Evolutionary conservation across 805 yeast species (phyloP).

Genomic region (Suhomyces sp.): DNA sequence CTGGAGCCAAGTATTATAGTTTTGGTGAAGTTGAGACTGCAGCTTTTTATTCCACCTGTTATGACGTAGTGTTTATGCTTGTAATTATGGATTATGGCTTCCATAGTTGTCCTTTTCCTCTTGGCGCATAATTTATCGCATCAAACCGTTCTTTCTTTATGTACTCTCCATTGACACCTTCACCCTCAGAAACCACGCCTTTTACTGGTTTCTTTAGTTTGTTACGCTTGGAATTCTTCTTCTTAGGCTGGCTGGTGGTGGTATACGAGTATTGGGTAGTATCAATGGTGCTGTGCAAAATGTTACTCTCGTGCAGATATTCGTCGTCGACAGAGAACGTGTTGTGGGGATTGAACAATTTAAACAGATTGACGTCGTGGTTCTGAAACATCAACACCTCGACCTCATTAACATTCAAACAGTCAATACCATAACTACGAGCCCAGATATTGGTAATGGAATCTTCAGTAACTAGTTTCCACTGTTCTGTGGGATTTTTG

Average conservation of each 20-base stretch:
- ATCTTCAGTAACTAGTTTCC: slow-evolving; percentile 67
- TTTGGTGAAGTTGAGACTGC: too few relatives aligned
- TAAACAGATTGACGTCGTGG: slow-evolving; percentile 31
- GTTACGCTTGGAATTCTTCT: slow-evolving; percentile 5
- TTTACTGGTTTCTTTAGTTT: slow-evolving; percentile 6
- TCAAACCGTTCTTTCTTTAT: slow-evolving; percentile 44
- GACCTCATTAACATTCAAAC: slow-evolving; percentile 51
- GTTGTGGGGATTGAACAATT: slow-evolving; percentile 25
- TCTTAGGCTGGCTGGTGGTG: background rate
- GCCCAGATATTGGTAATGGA: slow-evolving; percentile 52
- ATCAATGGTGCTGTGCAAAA: slow-evolving; percentile 33
- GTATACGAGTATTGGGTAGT: slow-evolving; percentile 27
- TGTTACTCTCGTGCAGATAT: slow-evolving; percentile 18
- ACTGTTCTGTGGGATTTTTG: slow-evolving; percentile 26
- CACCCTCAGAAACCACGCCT: slow-evolving; percentile 10
- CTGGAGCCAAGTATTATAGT: too few relatives aligned
- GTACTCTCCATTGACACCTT: slow-evolving; percentile 22
- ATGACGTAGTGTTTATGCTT: background rate
- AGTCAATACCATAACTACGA: slow-evolving; percentile 49
- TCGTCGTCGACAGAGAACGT: slow-evolving; percentile 22
- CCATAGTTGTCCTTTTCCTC: slow-evolving; percentile 63
- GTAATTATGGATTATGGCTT: slow-evolving; percentile 32
- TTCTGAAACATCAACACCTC: slow-evolving; percentile 40
- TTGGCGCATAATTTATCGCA: slow-evolving; percentile 53
- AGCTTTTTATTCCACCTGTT: too few relatives aligned